A percentile compares a stretch with the other conserved stretches of the same genome.
Conservation (phyloP, 371 early-diverging fungal genomes). For the Basidiobolus meristosporus region DNA sequence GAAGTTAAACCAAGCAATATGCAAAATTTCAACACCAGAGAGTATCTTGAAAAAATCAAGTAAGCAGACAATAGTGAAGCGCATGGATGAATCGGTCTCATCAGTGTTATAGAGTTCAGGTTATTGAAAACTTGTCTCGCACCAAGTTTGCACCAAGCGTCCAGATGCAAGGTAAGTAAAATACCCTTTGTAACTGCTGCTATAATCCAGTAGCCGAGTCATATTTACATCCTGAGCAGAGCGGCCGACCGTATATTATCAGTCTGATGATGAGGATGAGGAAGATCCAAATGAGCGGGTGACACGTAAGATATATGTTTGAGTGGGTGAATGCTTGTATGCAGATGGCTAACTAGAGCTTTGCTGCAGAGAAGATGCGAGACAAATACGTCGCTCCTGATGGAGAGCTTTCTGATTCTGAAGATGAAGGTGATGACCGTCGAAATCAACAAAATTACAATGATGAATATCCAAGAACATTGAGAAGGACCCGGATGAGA, state of each 20-base stretch:
- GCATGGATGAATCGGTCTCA: too few relatives aligned
- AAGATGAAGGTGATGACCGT: conserved; percentile 23
- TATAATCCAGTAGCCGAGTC: too few relatives aligned
- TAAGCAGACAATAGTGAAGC: too few relatives aligned
- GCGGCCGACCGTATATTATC: too few relatives aligned
- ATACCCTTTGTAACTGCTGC: too few relatives aligned
- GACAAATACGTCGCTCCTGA: conserved; percentile 29
- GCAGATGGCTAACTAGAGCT: neutral
- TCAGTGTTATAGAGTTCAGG: conserved; percentile 25
- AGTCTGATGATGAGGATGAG: conserved; percentile 13
- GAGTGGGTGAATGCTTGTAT: neutral
- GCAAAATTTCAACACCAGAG: conserved; percentile 82
- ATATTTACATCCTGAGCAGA: too few relatives aligned
- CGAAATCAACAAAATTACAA: conserved; percentile 8
- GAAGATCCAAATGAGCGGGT: conserved; percentile 25
- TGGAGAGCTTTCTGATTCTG: conserved; percentile 39
- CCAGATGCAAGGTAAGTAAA: conserved; percentile 55
- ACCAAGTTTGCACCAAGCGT: conserved; percentile 89
- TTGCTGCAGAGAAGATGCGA: conserved; percentile 17
- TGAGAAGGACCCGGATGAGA: too few relatives aligned
- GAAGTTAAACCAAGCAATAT: conserved; percentile 87
- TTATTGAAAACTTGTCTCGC: conserved; percentile 76
- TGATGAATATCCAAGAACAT: too few relatives aligned
- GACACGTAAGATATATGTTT: conserved; percentile 18
- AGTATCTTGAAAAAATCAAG: conserved; percentile 78